These are phyloP conservation scores for Pleurotus cornucopiae DNA, from an alignment of 768 basidiomycete genomes.

Conservation along the genomic window DNA sequence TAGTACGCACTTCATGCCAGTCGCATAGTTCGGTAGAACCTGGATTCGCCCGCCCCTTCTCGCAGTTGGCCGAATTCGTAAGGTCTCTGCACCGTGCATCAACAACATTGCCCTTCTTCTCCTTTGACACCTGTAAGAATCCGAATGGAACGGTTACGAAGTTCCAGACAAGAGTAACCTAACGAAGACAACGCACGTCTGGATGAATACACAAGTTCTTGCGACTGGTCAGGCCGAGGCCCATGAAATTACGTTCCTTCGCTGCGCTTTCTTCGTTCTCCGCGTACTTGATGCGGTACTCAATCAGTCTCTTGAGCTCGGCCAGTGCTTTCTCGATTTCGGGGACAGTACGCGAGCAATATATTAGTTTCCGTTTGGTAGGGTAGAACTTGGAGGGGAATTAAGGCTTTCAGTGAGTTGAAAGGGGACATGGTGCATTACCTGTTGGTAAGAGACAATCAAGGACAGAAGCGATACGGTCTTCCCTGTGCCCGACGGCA, in stretches of 20 bases:
- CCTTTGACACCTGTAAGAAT: constrained; percentile 74
- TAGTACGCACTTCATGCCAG: constrained; percentile 80
- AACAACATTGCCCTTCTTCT: constrained; percentile 97
- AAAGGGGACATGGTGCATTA: constrained; percentile 20
- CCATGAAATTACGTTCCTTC: constrained; percentile 81
- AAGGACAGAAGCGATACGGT: constrained; percentile 93
- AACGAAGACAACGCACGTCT: constrained; percentile 49
- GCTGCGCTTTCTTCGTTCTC: constrained; percentile 70
- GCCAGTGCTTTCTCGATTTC: constrained; percentile 98
- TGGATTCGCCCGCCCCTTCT: constrained; percentile 81
- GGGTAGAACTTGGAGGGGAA: constrained; percentile 74
- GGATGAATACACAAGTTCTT: constrained; percentile 97
- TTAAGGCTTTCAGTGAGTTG: neutral
- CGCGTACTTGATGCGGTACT: constrained; percentile 71
- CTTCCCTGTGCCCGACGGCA: constrained; percentile 99
- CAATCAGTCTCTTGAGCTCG: constrained; percentile 91
- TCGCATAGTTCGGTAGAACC: constrained; percentile 89
- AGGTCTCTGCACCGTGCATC: constrained; percentile 96
- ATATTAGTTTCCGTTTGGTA: constrained; percentile 89
- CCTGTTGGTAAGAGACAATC: constrained; percentile 98
- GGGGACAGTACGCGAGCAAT: constrained; percentile 98
- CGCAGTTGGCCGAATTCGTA: constrained; percentile 78
- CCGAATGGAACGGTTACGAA: neutral
- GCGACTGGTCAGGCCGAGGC: constrained; percentile 89
- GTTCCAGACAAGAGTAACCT: neutral